These are phyloP conservation scores for Calamus simplicifolius DNA, from an alignment of 176 grass and related monocot genomes.

Conservation along the genomic window DNA sequence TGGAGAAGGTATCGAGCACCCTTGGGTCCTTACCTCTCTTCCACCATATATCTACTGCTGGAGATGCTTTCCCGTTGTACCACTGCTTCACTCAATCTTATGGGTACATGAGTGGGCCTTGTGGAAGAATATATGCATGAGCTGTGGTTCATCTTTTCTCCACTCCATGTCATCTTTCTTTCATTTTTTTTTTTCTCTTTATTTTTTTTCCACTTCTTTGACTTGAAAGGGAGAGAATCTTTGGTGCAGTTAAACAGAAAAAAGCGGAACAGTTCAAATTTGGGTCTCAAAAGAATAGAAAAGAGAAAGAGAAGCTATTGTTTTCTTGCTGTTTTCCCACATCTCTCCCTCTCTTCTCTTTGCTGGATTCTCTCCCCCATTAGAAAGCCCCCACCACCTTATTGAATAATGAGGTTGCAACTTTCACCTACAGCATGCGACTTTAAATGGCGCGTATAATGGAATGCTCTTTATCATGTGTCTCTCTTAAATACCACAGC, in stretches of 20 bases:
- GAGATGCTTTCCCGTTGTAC: slow-evolving; percentile 8
- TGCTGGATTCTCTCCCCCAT: slow-evolving; percentile 47
- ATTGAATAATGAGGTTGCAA: neutral
- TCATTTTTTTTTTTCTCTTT: slow-evolving; percentile 22
- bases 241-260: slow-evolving; percentile 60
- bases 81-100: slow-evolving; percentile 17
- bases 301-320: slow-evolving; percentile 14
- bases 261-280: slow-evolving; percentile 58
- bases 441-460: slow-evolving; percentile 10
- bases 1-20: too few relatives aligned
- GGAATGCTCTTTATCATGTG: neutral
- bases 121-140: slow-evolving; percentile 54
- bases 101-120: slow-evolving; percentile 13
- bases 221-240: slow-evolving; percentile 91
- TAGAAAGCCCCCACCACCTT: slow-evolving; percentile 36
- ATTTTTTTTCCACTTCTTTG: slow-evolving; percentile 90
- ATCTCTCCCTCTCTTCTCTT: slow-evolving; percentile 15
- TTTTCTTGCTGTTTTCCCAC: slow-evolving; percentile 28
- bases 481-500: neutral
- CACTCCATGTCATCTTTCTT: slow-evolving; percentile 21
- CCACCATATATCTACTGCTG: neutral
- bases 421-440: neutral
- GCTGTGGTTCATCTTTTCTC: slow-evolving; percentile 34
- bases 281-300: slow-evolving; percentile 78
- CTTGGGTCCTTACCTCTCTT: neutral